A percentile compares a stretch with the other conserved stretches of the same genome.
phyloP scores from a whole-genome alignment of 2,329 filamentous ascomycete species.

The Colletotrichum endophyticum region DNA sequence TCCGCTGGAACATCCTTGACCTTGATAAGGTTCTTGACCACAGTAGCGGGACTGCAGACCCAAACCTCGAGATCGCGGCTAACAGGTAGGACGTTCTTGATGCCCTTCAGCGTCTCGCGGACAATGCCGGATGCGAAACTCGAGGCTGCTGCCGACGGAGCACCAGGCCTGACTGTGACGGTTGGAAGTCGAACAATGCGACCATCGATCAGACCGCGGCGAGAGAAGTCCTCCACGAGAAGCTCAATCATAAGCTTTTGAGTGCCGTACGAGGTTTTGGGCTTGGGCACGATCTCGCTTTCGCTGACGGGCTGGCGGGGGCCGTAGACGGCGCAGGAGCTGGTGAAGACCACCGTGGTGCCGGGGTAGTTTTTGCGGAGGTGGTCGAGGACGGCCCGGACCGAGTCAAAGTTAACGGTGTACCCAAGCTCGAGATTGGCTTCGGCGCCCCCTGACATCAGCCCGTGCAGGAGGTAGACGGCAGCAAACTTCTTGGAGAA shows the following conservation, averaged over 20 bases:
- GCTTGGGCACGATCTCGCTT: slow-evolving; percentile 52
- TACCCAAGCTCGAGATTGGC: slow-evolving; percentile 60
- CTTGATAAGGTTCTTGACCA: slow-evolving; percentile 49
- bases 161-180: slow-evolving; percentile 64
- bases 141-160: slow-evolving; percentile 64
- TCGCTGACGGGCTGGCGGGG: slow-evolving; percentile 39
- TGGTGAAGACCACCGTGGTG: slow-evolving; percentile 61
- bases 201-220: slow-evolving; percentile 61
- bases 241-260: slow-evolving; percentile 68
- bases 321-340: slow-evolving; percentile 66
- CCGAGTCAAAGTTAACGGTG: slow-evolving; percentile 63
- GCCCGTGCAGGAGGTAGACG: slow-evolving; percentile 66
- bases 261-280: slow-evolving; percentile 63
- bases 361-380: slow-evolving; percentile 51
- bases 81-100: slow-evolving; percentile 47
- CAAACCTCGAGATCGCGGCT: slow-evolving; percentile 49
- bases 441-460: slow-evolving; percentile 68
- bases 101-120: slow-evolving; percentile 60
- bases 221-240: slow-evolving; percentile 56
- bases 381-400: slow-evolving; percentile 56
- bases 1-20: slow-evolving; percentile 45
- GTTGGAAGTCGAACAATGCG: slow-evolving; percentile 65
- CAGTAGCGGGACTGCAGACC: slow-evolving; percentile 51
- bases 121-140: slow-evolving; percentile 68
- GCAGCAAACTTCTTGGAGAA: slow-evolving; percentile 40